Evolutionary conservation across 306 rosid species (phyloP), one percentile per base, ranked within the genome.

Genomic region (Arachis hypogaea): DNA sequence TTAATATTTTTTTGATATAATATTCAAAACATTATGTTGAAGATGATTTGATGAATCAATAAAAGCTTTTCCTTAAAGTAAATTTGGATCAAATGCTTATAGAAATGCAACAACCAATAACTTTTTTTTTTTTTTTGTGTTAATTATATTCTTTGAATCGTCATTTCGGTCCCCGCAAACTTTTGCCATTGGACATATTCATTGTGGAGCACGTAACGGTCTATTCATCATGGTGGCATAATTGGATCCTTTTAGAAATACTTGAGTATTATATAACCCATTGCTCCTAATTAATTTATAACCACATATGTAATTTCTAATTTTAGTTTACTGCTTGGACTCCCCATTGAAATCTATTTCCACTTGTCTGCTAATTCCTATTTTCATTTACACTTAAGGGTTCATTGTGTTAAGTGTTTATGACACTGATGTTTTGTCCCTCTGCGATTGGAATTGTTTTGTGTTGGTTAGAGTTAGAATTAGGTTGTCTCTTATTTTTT

Each of bases 371-470:
- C 44, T 28, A 70, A 54, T 45, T 7, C 9, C 29, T 28, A 73
- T 69, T 40, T 69, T 12, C 56, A 14, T 28, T 52, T 9, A 45
- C 9, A 44, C 3, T 45, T 7, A 47, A 14, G 47, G 9, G 18
- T 40, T 69, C 11, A 38, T 62, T 33, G 43, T 64, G 29, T 29
- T 71, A 43, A 43, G 33, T 45, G 81, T 78, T 64, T 47, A 38
- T 72, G 85, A 83, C 81, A 72, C 5, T 40, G 88, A 78, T 73
- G 77, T 78, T 76, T 75, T 84, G 86, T 82, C 84, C 44, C 66
- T 46, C 75, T 64, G 11, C 30, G 10, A 73, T 78, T 80, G 86
- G 66, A 59, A 28, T 64, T 75, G 82, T 61, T 49, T 49, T 72
- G 81, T 72, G 77, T 40, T 77, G 14, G 7, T 62, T 49, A 73